Base-by-base conservation (phyloP, 106 monocot genomes). In the Dactylorhiza incarnata region DNA sequence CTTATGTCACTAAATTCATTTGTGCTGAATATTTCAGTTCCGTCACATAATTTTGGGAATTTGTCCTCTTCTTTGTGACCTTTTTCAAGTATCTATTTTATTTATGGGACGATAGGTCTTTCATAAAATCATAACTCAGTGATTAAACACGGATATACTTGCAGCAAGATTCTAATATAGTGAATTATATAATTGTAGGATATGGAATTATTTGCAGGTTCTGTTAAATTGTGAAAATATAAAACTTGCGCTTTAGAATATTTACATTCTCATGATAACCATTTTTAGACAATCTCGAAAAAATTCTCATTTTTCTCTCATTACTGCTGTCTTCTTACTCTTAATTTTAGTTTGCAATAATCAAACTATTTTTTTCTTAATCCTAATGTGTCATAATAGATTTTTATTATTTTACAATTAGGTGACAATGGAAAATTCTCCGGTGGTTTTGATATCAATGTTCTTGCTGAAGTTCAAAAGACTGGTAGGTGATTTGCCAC, bases 361-460 rank as follows among this genome's bases (percentile, higher is more conserved):
- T 37, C 37, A 37, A 37, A 2, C 37, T 37, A 37, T 37, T 37
- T 37, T 37, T 3, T 37, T 59, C 22, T 66, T 13, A 37, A 12
- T 66, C 9, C 66, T 37, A 37, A 66, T 66, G 69, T 66, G 5
- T 46, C 12, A 37, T 12, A 67, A 76, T 20, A 23, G 25, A n/a
- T 53, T n/a, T 43, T 53, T 11, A 24, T 68, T 59, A 59, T 22
- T 81, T 19, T 23, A 29, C 37, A 25, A 54, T 49, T 68, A 96
- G 96, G 96, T 78, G 80, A 47, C 54, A 75, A 48, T 45, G 96
- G 96, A 67, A 91, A 78, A 55, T 97, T 97, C 76, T 97, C 91
- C 80, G 97, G 91, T 74, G 97, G 97, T 25, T 97, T 97, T 78
- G 97, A 97, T 75, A 94, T 97, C 80, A 89, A 78, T 79, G 82